These are phyloP conservation scores for Tolypocladium guangdongense DNA, from an alignment of 2,329 filamentous ascomycete species.

Conservation along the genomic window DNA sequence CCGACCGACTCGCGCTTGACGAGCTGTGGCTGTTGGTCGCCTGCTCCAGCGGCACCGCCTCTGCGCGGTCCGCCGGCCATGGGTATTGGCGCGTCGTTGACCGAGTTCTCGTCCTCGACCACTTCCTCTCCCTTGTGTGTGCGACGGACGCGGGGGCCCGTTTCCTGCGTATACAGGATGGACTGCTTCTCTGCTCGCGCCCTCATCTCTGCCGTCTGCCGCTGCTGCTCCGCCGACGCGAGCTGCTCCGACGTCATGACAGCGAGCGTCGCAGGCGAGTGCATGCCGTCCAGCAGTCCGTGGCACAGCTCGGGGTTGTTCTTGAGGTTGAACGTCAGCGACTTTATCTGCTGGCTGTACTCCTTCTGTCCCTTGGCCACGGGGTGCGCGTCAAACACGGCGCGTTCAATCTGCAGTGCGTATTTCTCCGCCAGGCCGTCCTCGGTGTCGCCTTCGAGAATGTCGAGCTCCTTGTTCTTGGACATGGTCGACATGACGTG, in stretches of 20 bases:
- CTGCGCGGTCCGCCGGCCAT: conserved; percentile 9
- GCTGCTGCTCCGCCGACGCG: conserved; percentile 80
- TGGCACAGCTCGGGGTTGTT: conserved; percentile 70
- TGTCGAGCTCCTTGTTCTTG: conserved; percentile 51
- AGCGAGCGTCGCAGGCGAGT: conserved; percentile 69
- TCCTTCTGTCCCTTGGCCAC: conserved; percentile 33
- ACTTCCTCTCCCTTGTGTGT: conserved; percentile 95
- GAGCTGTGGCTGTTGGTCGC: conserved; percentile 8
- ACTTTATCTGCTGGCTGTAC: conserved; percentile 56
- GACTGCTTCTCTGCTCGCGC: conserved; percentile 73
- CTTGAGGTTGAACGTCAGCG: conserved; percentile 79
- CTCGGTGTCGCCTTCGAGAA: conserved; percentile 48
- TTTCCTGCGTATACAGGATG: conserved; percentile 64
- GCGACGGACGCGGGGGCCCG: conserved; percentile 64
- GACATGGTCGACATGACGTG: conserved; percentile 55
- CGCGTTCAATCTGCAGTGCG: conserved; percentile 71
- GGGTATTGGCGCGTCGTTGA: conserved; percentile 24
- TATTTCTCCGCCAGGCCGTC: conserved; percentile 58
- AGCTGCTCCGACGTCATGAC: conserved; percentile 85
- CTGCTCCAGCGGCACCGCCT: background rate
- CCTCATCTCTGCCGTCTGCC: conserved; percentile 64
- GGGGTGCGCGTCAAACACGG: conserved; percentile 45
- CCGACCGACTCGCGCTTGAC: conserved; percentile 26
- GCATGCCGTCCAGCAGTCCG: conserved; percentile 59
- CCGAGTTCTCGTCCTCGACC: conserved; percentile 60